A percentile compares a stretch with the other conserved stretches of the same genome.
These are phyloP conservation scores for Alternaria sp. DNA, from an alignment of 2,329 filamentous ascomycete species.

Conservation along the genomic window DNA sequence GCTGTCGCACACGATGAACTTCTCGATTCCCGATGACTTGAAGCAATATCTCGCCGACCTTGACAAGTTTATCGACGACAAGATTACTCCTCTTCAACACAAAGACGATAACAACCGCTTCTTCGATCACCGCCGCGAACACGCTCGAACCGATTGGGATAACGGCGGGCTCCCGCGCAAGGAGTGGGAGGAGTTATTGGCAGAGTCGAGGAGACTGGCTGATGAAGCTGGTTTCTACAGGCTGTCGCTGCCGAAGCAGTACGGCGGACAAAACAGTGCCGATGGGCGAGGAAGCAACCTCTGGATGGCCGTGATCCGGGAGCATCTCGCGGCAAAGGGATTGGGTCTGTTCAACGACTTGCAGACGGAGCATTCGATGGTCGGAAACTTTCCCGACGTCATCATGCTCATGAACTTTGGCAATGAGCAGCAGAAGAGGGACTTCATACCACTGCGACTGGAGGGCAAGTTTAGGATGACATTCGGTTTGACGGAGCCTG, in stretches of 20 bases:
- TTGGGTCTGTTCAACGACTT: conserved; percentile 70
- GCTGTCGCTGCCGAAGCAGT: conserved; percentile 65
- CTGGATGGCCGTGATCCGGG: conserved; percentile 70
- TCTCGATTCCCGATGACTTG: conserved; percentile 63
- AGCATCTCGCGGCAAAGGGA: conserved; percentile 67
- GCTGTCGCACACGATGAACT: conserved; percentile 39
- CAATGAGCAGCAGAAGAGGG: conserved; percentile 61
- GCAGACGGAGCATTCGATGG: conserved; percentile 70
- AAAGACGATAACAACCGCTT: conserved; percentile 68
- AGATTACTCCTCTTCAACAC: conserved; percentile 65
- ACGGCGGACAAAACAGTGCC: conserved; percentile 61
- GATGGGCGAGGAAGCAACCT: conserved; percentile 61
- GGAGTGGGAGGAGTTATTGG: conserved; percentile 67
- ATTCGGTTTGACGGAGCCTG: conserved; percentile 70
- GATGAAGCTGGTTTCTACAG: conserved; percentile 70
- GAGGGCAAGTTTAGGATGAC: conserved; percentile 65
- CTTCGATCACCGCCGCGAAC: conserved; percentile 71
- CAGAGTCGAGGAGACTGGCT: conserved; percentile 60
- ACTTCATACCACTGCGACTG: conserved; percentile 63
- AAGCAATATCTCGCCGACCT: conserved; percentile 59
- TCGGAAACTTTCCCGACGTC: conserved; percentile 70
- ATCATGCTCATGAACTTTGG: conserved; percentile 71
- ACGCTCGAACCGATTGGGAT: conserved; percentile 69
- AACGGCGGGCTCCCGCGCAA: conserved; percentile 64
- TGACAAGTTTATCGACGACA: conserved; percentile 65